A percentile compares a stretch with the other conserved stretches of the same genome.
Conservation (phyloP, 306 rosid genomes). For the Vigna hirtella region DNA sequence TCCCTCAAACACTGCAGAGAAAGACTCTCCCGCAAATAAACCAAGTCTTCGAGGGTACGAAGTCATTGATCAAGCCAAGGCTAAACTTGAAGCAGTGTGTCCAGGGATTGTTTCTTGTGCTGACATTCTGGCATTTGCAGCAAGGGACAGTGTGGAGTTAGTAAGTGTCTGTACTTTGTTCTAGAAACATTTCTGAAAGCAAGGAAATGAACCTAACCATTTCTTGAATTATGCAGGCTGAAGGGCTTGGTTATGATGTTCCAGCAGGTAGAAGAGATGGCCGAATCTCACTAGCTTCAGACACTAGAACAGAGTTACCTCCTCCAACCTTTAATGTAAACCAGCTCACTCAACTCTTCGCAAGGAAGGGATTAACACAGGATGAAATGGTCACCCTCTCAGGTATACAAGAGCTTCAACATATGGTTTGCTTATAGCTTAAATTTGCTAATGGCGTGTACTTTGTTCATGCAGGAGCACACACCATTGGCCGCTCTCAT, state of each 20-base stretch:
- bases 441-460: background rate
- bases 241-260: conserved; percentile 73
- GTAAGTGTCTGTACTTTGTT: conserved; percentile 53
- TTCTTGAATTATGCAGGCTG: conserved; percentile 51
- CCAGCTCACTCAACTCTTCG: conserved; percentile 66
- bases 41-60: conserved; percentile 76
- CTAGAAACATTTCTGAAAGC: conserved; percentile 28
- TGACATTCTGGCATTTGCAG: conserved; percentile 80
- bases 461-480: conserved; percentile 60
- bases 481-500: conserved; percentile 77
- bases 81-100: conserved; percentile 69
- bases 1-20: conserved; percentile 68
- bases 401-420: conserved; percentile 48
- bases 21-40: conserved; percentile 72
- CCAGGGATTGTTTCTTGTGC: conserved; percentile 72
- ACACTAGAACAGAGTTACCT: conserved; percentile 63
- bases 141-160: conserved; percentile 70
- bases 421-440: background rate
- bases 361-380: conserved; percentile 72
- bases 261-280: conserved; percentile 92
- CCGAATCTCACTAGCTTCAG: conserved; percentile 63
- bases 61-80: conserved; percentile 77
- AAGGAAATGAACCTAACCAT: conserved; percentile 32
- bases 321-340: conserved; percentile 62
- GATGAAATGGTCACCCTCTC: conserved; percentile 83